Evolutionary conservation across 2,329 filamentous ascomycete genomes (phyloP).

Genomic region (Chalaropsis thielavioides): DNA sequence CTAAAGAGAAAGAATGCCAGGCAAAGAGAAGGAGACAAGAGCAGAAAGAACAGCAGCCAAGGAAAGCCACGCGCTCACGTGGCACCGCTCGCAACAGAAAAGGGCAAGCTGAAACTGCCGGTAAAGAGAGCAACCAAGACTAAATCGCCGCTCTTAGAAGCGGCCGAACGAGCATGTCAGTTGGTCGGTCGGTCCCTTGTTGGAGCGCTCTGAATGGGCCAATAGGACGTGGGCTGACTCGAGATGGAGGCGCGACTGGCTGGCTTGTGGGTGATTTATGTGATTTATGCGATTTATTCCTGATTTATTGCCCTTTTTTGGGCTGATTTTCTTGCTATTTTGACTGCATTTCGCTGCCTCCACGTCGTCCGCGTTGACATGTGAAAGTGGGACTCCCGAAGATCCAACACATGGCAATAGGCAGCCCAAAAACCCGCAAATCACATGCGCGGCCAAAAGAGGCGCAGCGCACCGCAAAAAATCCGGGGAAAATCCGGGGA

Average conservation of each 20-base stretch:
- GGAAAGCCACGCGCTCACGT: background rate
- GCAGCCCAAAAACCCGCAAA: background rate
- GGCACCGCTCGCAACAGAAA: background rate
- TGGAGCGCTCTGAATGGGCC: background rate
- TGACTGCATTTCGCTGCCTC: background rate
- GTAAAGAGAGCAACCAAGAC: background rate
- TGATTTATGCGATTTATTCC: background rate
- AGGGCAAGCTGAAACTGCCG: background rate
- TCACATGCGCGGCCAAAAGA: background rate
- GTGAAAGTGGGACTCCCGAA: slow-evolving; percentile 16
- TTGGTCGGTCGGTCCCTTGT: background rate
- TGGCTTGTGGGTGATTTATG: background rate
- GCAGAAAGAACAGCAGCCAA: background rate
- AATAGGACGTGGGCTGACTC: background rate
- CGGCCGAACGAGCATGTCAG: background rate
- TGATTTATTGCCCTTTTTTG: background rate
- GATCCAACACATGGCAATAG: background rate
- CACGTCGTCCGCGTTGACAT: slow-evolving; percentile 8
- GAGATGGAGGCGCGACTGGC: background rate
- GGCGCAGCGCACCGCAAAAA: background rate
- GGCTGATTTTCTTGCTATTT: background rate
- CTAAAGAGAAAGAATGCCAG: background rate
- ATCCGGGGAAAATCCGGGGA: background rate
- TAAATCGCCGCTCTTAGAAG: background rate
- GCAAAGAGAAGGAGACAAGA: background rate